Evolutionary conservation across 192 early-diverging fungal genomes (phyloP), one percentile per base, ranked within the genome.

Genomic region (Linnemannia elongata): DNA sequence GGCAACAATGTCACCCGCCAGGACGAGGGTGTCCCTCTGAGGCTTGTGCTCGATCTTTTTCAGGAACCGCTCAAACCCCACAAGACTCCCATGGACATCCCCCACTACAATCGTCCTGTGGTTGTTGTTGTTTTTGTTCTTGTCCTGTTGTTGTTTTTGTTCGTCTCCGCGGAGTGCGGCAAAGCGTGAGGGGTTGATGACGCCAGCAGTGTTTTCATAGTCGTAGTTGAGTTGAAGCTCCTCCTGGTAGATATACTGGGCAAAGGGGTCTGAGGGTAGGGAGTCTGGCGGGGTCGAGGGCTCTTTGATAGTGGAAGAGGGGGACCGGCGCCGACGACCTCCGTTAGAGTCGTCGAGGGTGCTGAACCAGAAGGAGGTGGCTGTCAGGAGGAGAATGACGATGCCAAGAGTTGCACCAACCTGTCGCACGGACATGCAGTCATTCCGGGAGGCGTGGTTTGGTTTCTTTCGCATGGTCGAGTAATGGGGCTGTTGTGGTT

Each of bases 1-100:
- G 47, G 92, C 88, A 10, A 92, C 88, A 2, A 96, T 55, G 80
- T 96, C 95, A 18, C 95, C 95, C 0, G 93, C 93, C 38, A 95
- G 82, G 41, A 96, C 89, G 6, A 95, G 63, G 70, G 89, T 90
- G 82, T 95, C 95, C 6, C 54, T 81, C 0, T 57, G 39, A 22
- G 35, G 45, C 36, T 89, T 75, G 27, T 81, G 90, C 8, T 87
- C 60, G 18, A 94, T 80, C 33, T 85, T 81, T 6, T 88, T 85
- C 22, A 96, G 45, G 9, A 96, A 90, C 38, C 33, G 17, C 22
- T 91, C 81, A 30, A 96, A 85, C 81, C 94, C 93, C 7, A 89
- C 69, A 0, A 91, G 24, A 39, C 90, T 89, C 1, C 94, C 95
- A 57, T 96, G 95, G 45, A 95, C 89, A 72, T 96, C 95, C 8